Percentiles rank a stretch among this genome's conserved stretches.
Conservation (phyloP, 768 basidiomycete genomes). For the Tylopilus rubrobrunneus region DNA sequence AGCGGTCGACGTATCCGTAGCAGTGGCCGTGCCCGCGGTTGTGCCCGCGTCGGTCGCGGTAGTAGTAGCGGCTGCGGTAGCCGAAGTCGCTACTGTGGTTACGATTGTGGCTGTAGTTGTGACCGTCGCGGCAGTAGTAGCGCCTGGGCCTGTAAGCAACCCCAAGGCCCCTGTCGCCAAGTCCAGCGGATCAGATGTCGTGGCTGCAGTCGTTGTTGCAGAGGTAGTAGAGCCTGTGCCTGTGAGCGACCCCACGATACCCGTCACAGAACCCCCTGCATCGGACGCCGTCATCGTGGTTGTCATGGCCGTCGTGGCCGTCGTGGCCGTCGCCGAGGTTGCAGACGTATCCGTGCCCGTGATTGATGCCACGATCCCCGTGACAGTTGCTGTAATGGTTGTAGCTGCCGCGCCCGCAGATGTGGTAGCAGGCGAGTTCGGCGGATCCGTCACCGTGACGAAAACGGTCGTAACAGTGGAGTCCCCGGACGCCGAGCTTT, state of each 20-base stretch:
- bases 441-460: background rate
- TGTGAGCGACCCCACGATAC: conserved; percentile 2
- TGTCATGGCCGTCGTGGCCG: background rate
- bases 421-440: background rate
- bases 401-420: background rate
- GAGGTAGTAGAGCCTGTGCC: background rate
- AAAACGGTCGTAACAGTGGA: background rate
- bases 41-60: background rate
- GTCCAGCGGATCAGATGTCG: background rate
- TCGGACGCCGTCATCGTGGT: background rate
- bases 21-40: background rate
- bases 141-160: background rate
- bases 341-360: background rate
- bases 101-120: background rate
- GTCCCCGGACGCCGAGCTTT: background rate
- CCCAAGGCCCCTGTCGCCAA: background rate
- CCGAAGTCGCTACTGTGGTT: background rate
- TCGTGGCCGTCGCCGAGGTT: background rate
- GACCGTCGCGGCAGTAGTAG: background rate
- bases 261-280: background rate
- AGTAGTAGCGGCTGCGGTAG: background rate
- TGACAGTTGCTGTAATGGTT: background rate
- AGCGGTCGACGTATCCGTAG: background rate
- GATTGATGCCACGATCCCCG: conserved; percentile 2
- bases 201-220: background rate